Evolutionary conservation across 2,329 filamentous ascomycete genomes (phyloP).

Genomic region (Botrytis fragariae): DNA sequence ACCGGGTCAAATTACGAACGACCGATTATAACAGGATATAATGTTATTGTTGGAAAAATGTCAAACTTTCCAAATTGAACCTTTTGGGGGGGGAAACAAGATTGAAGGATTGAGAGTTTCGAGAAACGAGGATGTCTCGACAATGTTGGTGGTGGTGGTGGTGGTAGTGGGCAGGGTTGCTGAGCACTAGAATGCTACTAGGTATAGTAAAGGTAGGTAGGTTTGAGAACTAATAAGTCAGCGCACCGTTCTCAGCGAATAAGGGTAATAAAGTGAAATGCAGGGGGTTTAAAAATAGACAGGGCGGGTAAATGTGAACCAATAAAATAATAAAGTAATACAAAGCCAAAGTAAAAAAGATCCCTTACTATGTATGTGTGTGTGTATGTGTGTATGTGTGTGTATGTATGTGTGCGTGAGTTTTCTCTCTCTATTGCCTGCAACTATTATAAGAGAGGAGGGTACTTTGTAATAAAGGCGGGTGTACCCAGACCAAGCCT

Average conservation of each 20-base stretch:
- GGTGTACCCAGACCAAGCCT: constrained; percentile 11
- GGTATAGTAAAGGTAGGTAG: neutral
- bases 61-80: neutral
- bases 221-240: constrained; percentile 20
- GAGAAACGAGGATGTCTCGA: constrained; percentile 21
- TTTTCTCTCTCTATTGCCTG: neutral
- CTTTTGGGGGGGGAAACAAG: constrained; percentile 2
- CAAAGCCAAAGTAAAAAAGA: neutral
- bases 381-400: neutral
- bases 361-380: constrained; percentile 10
- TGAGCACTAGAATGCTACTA: constrained; percentile 3
- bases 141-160: constrained; percentile 17
- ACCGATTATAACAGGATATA: constrained; percentile 3
- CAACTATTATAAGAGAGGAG: neutral
- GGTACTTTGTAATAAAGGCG: neutral
- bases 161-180: constrained; percentile 10
- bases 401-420: neutral
- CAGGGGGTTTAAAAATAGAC: constrained; percentile 21
- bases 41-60: neutral
- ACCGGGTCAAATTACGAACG: neutral
- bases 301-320: constrained; percentile 16
- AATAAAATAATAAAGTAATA: neutral
- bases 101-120: constrained; percentile 21
- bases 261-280: constrained; percentile 10
- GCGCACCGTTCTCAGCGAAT: constrained; percentile 21